Conservation (phyloP, 2,329 filamentous ascomycete species). For the Rhynchosporium agropyri region DNA sequence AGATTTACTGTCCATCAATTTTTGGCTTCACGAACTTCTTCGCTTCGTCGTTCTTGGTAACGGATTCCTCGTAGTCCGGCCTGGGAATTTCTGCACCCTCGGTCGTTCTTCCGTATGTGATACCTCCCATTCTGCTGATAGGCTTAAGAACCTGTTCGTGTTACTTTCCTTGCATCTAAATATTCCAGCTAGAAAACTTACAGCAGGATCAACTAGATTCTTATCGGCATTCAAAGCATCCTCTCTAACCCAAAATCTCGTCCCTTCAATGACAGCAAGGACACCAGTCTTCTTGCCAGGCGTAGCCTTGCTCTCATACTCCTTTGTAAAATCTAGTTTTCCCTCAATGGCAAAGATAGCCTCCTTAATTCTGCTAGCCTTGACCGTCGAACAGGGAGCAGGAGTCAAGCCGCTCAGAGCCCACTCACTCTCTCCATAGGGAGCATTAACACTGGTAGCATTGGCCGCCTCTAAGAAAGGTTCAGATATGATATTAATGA, state of each 20-base stretch:
- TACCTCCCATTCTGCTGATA: slow-evolving; percentile 79
- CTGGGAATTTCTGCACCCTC: slow-evolving; percentile 73
- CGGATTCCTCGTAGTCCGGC: slow-evolving; percentile 51
- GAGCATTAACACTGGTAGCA: slow-evolving; percentile 75
- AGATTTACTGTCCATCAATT: slow-evolving; percentile 44
- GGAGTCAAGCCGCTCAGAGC: slow-evolving; percentile 74
- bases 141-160: slow-evolving; percentile 66
- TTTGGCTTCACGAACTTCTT: slow-evolving; percentile 58
- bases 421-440: slow-evolving; percentile 80
- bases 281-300: slow-evolving; percentile 77
- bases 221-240: slow-evolving; percentile 82
- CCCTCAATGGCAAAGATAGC: slow-evolving; percentile 82
- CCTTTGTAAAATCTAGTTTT: slow-evolving; percentile 71
- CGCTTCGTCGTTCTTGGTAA: slow-evolving; percentile 54
- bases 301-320: slow-evolving; percentile 73
- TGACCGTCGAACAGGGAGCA: slow-evolving; percentile 65
- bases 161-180: slow-evolving; percentile 22
- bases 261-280: slow-evolving; percentile 78
- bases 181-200: slow-evolving; percentile 45
- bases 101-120: slow-evolving; percentile 74
- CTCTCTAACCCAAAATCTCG: slow-evolving; percentile 85
- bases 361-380: slow-evolving; percentile 75
- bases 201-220: slow-evolving; percentile 71
- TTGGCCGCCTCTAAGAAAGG: slow-evolving; percentile 88
- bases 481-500: slow-evolving; percentile 86